A percentile compares a stretch with the other conserved stretches of the same genome.
Evolutionary conservation across 768 basidiomycete genomes (phyloP).

Genomic region (Russula sp.): DNA sequence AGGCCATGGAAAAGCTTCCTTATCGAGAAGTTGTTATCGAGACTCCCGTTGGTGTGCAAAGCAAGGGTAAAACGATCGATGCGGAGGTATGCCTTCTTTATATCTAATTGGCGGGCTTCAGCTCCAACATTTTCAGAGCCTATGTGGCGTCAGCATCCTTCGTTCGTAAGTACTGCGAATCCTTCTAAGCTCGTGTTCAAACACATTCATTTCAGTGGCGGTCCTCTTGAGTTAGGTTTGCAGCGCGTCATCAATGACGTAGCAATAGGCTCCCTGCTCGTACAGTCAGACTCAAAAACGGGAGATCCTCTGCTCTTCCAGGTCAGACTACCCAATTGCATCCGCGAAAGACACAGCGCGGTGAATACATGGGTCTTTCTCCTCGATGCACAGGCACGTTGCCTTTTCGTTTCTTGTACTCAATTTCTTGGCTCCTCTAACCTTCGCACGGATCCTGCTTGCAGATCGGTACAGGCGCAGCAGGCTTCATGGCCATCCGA

Average conservation of each 20-base stretch:
- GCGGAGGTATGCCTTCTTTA: slow-evolving; percentile 46
- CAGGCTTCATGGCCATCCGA: slow-evolving; percentile 93
- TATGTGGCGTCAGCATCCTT: slow-evolving; percentile 88
- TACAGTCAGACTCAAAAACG: slow-evolving; percentile 80
- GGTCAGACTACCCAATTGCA: slow-evolving; percentile 67
- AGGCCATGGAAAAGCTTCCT: slow-evolving; percentile 80
- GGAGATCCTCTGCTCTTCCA: slow-evolving; percentile 90
- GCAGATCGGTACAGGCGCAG: slow-evolving; percentile 90
- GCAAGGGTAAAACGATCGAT: slow-evolving; percentile 59
- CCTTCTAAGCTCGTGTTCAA: background rate
- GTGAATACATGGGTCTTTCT: slow-evolving; percentile 77
- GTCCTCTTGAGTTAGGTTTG: slow-evolving; percentile 89
- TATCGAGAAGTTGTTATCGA: slow-evolving; percentile 56
- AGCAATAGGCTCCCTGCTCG: slow-evolving; percentile 81
- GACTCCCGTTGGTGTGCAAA: slow-evolving; percentile 62
- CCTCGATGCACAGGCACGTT: slow-evolving; percentile 76
- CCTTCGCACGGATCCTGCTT: background rate
- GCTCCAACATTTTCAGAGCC: slow-evolving; percentile 42
- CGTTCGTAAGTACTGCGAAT: slow-evolving; percentile 60
- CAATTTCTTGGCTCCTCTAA: background rate
- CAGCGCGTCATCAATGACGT: slow-evolving; percentile 82
- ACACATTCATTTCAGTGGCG: slow-evolving; percentile 54
- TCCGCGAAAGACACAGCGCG: slow-evolving; percentile 66
- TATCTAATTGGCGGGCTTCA: background rate
- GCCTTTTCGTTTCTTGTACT: slow-evolving; percentile 3